phyloP scores from a whole-genome alignment of 495 filamentous ascomycete genomes.

The Daldinia loculata region DNA sequence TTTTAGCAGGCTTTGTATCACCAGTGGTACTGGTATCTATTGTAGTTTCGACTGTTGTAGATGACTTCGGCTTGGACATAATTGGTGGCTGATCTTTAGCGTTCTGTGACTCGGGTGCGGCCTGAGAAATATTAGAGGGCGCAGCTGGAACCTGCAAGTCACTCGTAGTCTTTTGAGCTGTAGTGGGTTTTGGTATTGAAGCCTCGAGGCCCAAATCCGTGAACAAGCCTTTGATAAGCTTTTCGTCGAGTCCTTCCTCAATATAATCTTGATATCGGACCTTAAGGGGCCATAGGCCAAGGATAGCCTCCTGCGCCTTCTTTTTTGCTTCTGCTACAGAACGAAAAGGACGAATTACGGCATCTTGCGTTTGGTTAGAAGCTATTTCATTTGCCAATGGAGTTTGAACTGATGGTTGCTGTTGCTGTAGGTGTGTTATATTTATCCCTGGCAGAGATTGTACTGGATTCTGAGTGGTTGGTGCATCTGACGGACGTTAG shows the following conservation, averaged over 20 bases:
- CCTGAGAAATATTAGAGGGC: constrained; percentile 1
- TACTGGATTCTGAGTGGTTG: background rate
- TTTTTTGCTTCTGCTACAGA: constrained; percentile 64
- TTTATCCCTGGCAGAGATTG: constrained; percentile 28
- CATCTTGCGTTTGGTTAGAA: background rate
- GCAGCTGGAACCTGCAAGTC: constrained; percentile 2
- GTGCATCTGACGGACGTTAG: constrained; percentile 31
- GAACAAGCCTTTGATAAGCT: constrained; percentile 70
- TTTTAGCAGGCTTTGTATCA: constrained; percentile 44
- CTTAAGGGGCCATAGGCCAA: constrained; percentile 68
- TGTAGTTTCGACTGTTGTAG: constrained; percentile 9
- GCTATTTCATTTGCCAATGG: constrained; percentile 1
- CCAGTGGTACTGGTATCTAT: constrained; percentile 17
- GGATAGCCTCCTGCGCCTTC: constrained; percentile 73
- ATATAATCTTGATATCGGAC: constrained; percentile 74
- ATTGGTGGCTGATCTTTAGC: background rate
- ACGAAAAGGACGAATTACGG: background rate
- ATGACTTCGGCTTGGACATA: constrained; percentile 17
- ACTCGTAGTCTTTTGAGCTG: constrained; percentile 8
- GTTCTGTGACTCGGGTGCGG: constrained; percentile 14
- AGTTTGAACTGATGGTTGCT: background rate
- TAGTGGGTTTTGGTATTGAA: constrained; percentile 45
- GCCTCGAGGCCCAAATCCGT: constrained; percentile 67
- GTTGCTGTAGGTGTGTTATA: background rate
- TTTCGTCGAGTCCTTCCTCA: constrained; percentile 73